Base-by-base conservation (phyloP, 2,329 filamentous ascomycete species). In the Colletotrichum tofieldiae region DNA sequence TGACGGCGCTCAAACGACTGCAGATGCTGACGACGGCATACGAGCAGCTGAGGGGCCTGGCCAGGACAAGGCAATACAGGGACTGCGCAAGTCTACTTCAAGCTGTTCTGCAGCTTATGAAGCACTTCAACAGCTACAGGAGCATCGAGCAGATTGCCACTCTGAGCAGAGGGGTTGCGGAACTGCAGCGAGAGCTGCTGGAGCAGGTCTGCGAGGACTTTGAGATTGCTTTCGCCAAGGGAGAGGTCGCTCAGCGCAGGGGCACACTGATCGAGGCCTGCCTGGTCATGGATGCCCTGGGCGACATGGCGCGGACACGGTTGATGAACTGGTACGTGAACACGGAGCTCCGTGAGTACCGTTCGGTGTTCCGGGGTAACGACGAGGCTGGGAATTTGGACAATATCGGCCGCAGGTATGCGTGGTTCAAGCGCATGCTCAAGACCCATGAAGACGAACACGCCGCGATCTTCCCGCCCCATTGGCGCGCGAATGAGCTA, bases 21-120 rank as follows among this genome's bases (percentile, higher is more conserved):
- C 96, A 99, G 87, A 99, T 99, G 96, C 86, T 99, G 80, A 98
- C 96, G 6, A 98, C 96, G 4, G 96, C 96, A n/a, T 99, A 98
- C 83, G 96, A 98, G 80, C 96, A 99, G 84, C 87, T 99, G 70
- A 90, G 93, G 71, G 93, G 91, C 3, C 86, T 98, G 76, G 93
- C 94, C 75, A 93, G 93, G 82, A 93, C 93, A 45, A 88, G 96
- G 68, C 96, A 99, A 82, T 99, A 99, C 81, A 89, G 94, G 75
- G 96, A 99, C 81, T 98, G 96, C 80, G 95, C 96, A 20, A 95
- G 97, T 77, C 87, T 99, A 72, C 86, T 99, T 69, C 94, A 98
- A 84, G 96, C 96, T 12, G 96, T 99, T 41, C 90, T 99, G 71
- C 96, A 99, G 88, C 91, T 99, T 56, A 98, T 98, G 93, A 94